Evolutionary conservation across 345 rosid genomes (phyloP).

Genomic region (Capsella bursapastoris): DNA sequence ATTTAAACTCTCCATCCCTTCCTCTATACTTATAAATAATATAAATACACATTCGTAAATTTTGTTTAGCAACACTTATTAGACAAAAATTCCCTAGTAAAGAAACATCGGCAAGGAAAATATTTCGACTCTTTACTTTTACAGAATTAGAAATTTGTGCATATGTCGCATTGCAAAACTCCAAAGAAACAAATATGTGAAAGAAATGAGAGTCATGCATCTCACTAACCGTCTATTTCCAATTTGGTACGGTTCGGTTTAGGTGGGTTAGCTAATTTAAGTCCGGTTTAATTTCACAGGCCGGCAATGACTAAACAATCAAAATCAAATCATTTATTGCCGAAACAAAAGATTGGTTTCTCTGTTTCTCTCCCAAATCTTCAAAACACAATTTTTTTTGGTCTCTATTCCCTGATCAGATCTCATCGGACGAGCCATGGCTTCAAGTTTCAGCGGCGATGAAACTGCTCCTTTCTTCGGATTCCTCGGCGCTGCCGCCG

Average conservation of each 20-base stretch:
- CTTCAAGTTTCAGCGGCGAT: slow-evolving; percentile 74
- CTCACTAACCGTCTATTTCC: neutral
- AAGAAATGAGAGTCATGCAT: too few relatives aligned
- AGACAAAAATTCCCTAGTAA: too few relatives aligned
- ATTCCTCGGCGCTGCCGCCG: slow-evolving; percentile 90
- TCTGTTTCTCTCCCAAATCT: slow-evolving; percentile 28
- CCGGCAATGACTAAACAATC: slow-evolving; percentile 26
- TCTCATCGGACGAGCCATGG: slow-evolving; percentile 48
- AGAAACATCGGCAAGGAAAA: too few relatives aligned
- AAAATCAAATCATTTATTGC: slow-evolving; percentile 9
- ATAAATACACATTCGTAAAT: too few relatives aligned
- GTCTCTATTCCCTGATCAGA: slow-evolving; percentile 41
- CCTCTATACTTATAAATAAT: too few relatives aligned
- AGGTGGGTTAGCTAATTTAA: slow-evolving; percentile 14
- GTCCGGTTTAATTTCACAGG: slow-evolving; percentile 22
- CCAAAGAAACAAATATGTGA: too few relatives aligned
- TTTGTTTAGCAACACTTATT: too few relatives aligned
- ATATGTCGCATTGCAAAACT: too few relatives aligned
- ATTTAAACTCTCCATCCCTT: too few relatives aligned
- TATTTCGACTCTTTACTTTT: too few relatives aligned
- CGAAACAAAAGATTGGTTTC: neutral
- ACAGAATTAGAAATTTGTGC: too few relatives aligned
- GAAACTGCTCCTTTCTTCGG: slow-evolving; percentile 91
- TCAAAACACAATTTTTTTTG: neutral
- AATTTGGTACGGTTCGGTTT: slow-evolving; percentile 24